Evolutionary conservation across 345 rosid species (phyloP).

Genomic region (Eucalyptus curtisii): DNA sequence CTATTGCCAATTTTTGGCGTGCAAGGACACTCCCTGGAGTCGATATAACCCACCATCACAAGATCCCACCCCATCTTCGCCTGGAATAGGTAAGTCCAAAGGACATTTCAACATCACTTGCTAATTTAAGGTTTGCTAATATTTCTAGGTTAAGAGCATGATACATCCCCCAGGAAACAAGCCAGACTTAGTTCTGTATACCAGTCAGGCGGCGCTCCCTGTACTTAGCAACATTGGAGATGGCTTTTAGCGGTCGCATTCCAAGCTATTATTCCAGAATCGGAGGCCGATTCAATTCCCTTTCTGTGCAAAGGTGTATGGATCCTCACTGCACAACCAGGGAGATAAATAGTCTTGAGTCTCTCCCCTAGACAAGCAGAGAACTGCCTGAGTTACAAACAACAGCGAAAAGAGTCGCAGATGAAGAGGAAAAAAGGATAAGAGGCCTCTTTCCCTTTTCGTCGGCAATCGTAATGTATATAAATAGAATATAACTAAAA

Average conservation of each 20-base stretch:
- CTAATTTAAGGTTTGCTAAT: background rate
- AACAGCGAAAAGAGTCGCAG: background rate
- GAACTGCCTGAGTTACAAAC: background rate
- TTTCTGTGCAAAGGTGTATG: background rate
- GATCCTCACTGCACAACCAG: background rate
- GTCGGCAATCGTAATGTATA: background rate
- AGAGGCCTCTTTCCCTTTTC: background rate
- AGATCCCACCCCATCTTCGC: background rate
- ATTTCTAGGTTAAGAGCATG: background rate
- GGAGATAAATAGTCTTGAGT: background rate
- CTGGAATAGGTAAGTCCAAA: background rate
- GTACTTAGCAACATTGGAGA: background rate
- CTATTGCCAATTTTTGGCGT: background rate
- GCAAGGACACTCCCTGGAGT: background rate
- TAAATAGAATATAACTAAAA: background rate
- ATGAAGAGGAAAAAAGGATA: background rate
- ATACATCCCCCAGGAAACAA: background rate
- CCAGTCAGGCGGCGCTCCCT: background rate
- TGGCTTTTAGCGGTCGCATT: background rate
- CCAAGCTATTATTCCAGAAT: background rate
- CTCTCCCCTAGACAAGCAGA: background rate
- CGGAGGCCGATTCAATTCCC: background rate
- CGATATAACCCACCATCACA: background rate
- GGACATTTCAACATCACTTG: background rate
- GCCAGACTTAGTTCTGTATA: background rate